Evolutionary conservation across 2,329 filamentous ascomycete genomes (phyloP), one percentile per base, ranked within the genome.

Genomic region (Hymenoscyphus albidus): DNA sequence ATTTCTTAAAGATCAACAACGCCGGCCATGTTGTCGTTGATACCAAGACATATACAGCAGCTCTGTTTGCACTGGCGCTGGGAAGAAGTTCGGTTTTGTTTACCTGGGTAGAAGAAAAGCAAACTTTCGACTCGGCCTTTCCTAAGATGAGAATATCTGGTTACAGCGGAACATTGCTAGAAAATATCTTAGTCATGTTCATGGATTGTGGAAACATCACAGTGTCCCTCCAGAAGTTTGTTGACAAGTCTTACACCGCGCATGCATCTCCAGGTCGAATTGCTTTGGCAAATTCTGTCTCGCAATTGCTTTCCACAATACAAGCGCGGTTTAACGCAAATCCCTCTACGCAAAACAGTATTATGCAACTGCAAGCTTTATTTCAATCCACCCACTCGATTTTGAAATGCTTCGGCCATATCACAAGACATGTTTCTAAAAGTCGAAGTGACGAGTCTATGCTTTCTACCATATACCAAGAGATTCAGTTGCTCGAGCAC

Each of bases 1-100:
- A 81, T 66, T 79, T 75, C 62, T 71, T 80, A 40, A 70, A 69
- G 48, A 70, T 79, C 39, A 73, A 69, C 57, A 81, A 80, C 40
- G 71, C 73, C 7, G 72, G 77, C 2, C 74, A 79, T 5, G 74
- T 78, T 13, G 73, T 83, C 12, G 74, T 88, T 2, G 79, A 85
- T 59, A 75, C 79, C 1, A 78, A 76, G 22, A 73, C 78, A 5
- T 88, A 86, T 71, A 76, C 80, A 59, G 75, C 80, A 18, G 88
- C 87, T 12, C 78, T 94, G 0, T 79, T 89, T 66, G 83, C 86
- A 13, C 78, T 94, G 0, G 85, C 86, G 0, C 82, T 93, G 5
- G 91, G 91, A 0, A 82, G 90, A 58, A 88, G 87, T 48, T 93
- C 91, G 0, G 80, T 89, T 1, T 82, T 95, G 40, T 95, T 92